phyloP scores from a whole-genome alignment of 2,329 filamentous ascomycete genomes.

The Nannizziopsis barbatae region DNA sequence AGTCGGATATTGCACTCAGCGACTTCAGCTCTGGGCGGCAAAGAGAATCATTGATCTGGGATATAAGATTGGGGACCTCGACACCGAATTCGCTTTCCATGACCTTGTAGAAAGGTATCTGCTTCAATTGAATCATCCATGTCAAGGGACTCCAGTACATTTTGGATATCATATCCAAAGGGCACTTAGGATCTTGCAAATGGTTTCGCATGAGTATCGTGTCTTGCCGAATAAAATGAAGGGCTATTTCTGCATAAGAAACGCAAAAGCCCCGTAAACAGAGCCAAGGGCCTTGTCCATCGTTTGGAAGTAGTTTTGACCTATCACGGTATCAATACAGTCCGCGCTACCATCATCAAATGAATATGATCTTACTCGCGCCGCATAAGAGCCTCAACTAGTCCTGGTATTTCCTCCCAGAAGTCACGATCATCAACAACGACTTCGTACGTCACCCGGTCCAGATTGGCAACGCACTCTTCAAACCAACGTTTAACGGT shows the following conservation, averaged over 20 bases:
- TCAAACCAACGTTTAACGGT: conserved; percentile 36
- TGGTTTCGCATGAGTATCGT: conserved; percentile 23
- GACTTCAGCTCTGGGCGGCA: conserved; percentile 21
- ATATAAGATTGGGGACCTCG: conserved; percentile 22
- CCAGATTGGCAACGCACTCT: conserved; percentile 26
- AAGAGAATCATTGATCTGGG: conserved; percentile 24
- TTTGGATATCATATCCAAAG: conserved; percentile 24
- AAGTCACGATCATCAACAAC: conserved; percentile 34
- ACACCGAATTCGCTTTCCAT: conserved; percentile 24
- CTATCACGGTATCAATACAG: conserved; percentile 15
- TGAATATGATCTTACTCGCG: conserved; percentile 25
- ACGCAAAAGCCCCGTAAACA: conserved; percentile 35
- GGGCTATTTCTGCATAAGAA: conserved; percentile 30
- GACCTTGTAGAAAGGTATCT: conserved; percentile 30
- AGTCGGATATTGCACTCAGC: conserved; percentile 23
- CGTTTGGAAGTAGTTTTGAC: conserved; percentile 24
- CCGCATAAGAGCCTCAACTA: conserved; percentile 33
- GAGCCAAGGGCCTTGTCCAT: conserved; percentile 22
- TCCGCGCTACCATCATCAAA: not conserved
- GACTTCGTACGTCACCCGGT: conserved; percentile 27
- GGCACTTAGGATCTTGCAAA: conserved; percentile 22
- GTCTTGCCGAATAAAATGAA: conserved; percentile 35
- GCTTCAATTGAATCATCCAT: conserved; percentile 26
- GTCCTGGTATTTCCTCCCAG: conserved; percentile 34
- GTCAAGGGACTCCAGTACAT: conserved; percentile 27